These are phyloP conservation scores for Berkeleyomyces rouxiae DNA, from an alignment of 2,329 filamentous ascomycete species.

Conservation along the genomic window DNA sequence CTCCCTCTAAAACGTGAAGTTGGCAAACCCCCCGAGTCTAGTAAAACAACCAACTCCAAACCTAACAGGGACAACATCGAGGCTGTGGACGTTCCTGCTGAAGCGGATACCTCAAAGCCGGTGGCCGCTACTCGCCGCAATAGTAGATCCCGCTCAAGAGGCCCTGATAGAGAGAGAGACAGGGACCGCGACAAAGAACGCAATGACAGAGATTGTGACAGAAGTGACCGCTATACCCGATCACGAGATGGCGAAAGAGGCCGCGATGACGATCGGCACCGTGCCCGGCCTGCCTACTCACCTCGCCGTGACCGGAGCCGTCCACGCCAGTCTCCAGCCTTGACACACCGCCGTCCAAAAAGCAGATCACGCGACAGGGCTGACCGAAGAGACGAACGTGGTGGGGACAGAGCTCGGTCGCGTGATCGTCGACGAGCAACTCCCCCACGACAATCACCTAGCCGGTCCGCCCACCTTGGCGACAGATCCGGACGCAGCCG, in stretches of 20 bases:
- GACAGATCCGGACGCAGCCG: slow-evolving; percentile 20
- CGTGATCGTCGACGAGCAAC: slow-evolving; percentile 19
- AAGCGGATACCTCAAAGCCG: neutral
- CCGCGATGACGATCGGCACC: slow-evolving; percentile 15
- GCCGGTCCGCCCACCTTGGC: slow-evolving; percentile 18
- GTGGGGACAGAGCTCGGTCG: slow-evolving; percentile 14
- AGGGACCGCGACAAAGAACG: neutral
- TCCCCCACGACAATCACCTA: slow-evolving; percentile 19
- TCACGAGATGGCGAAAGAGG: neutral
- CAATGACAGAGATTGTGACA: neutral
- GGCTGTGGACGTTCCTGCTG: slow-evolving; percentile 18
- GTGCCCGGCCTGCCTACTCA: slow-evolving; percentile 25
- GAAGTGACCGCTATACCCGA: neutral
- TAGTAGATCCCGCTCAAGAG: slow-evolving; percentile 1
- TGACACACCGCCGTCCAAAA: slow-evolving; percentile 19
- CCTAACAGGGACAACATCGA: slow-evolving; percentile 19
- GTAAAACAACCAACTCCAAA: slow-evolving; percentile 25
- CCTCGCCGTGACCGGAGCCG: slow-evolving; percentile 23
- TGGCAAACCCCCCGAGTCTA: slow-evolving; percentile 21
- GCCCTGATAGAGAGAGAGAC: neutral
- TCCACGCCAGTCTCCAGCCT: slow-evolving; percentile 18
- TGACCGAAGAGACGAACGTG: slow-evolving; percentile 22
- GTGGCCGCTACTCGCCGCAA: neutral
- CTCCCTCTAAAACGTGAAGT: slow-evolving; percentile 33
- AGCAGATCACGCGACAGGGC: neutral